These are phyloP conservation scores for Saccharomycopsis vini DNA, from an alignment of 805 yeast genomes.

Conservation along the genomic window DNA sequence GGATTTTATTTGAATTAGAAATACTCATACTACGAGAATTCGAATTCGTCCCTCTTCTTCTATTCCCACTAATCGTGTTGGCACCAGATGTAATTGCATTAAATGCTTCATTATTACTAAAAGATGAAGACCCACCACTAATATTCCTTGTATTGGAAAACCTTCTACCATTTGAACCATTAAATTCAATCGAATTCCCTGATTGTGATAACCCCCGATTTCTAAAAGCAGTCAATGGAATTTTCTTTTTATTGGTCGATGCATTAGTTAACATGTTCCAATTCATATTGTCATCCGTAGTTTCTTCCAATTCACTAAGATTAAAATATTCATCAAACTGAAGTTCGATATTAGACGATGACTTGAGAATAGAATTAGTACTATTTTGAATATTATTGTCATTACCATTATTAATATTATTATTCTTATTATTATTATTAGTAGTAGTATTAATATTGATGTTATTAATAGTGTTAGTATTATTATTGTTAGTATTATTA, in stretches of 20 bases:
- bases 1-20: slow-evolving; percentile 7
- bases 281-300: slow-evolving; percentile 37
- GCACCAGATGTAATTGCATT: too few species aligned
- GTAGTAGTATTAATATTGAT: neutral
- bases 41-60: neutral
- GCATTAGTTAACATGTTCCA: slow-evolving; percentile 21
- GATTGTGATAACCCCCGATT: slow-evolving; percentile 50
- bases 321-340: slow-evolving; percentile 77
- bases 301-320: slow-evolving; percentile 79
- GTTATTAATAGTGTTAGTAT: too few species aligned
- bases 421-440: slow-evolving; percentile 6
- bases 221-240: slow-evolving; percentile 86
- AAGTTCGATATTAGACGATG: slow-evolving; percentile 28
- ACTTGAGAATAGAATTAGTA: too few species aligned
- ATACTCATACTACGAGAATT: slow-evolving; percentile 8
- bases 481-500: too few species aligned
- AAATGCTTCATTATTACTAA: neutral
- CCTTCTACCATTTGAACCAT: slow-evolving; percentile 4
- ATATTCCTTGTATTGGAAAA: slow-evolving; percentile 22
- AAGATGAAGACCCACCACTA: slow-evolving; percentile 18
- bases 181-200: too few species aligned
- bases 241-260: slow-evolving; percentile 37
- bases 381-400: too few species aligned
- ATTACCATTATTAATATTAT: slow-evolving; percentile 3
- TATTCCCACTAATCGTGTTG: neutral